A percentile compares a stretch with the other conserved stretches of the same genome.
Conservation (phyloP, 2,329 filamentous ascomycete genomes). For the Fusarium concolor region DNA sequence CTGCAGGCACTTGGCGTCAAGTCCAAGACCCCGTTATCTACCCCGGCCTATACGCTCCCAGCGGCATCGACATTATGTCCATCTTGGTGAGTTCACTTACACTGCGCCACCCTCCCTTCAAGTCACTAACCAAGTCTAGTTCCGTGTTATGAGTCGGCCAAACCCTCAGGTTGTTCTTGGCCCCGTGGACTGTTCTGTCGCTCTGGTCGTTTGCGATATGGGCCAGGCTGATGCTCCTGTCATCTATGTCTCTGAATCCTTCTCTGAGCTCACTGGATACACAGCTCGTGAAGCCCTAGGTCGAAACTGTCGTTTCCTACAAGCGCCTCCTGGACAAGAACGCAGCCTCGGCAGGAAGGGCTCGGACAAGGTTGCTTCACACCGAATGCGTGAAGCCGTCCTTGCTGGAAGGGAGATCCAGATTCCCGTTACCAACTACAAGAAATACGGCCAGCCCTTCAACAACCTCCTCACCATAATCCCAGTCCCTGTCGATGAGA, state of each 20-base stretch:
- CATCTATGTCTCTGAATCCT: conserved; percentile 85
- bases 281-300: conserved; percentile 78
- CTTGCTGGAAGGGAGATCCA: conserved; percentile 60
- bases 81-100: conserved; percentile 59
- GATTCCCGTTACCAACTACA: conserved; percentile 77
- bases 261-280: conserved; percentile 83
- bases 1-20: conserved; percentile 42
- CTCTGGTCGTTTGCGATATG: conserved; percentile 85
- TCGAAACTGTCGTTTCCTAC: conserved; percentile 86
- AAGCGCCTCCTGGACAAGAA: conserved; percentile 72
- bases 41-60: conserved; percentile 66
- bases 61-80: conserved; percentile 66
- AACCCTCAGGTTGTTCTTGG: conserved; percentile 84
- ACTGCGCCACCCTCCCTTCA: neutral
- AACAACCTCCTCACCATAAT: conserved; percentile 89
- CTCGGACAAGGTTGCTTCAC: conserved; percentile 64
- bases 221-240: conserved; percentile 80
- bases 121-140: conserved; percentile 48
- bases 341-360: conserved; percentile 19
- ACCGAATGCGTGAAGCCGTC: conserved; percentile 62
- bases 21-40: conserved; percentile 63
- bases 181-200: conserved; percentile 84
- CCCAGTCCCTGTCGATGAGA: conserved; percentile 75
- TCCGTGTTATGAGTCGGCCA: conserved; percentile 74
- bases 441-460: conserved; percentile 82